These are phyloP conservation scores for Hymenoscyphus linearis DNA, from an alignment of 2,329 filamentous ascomycete genomes.

Conservation along the genomic window DNA sequence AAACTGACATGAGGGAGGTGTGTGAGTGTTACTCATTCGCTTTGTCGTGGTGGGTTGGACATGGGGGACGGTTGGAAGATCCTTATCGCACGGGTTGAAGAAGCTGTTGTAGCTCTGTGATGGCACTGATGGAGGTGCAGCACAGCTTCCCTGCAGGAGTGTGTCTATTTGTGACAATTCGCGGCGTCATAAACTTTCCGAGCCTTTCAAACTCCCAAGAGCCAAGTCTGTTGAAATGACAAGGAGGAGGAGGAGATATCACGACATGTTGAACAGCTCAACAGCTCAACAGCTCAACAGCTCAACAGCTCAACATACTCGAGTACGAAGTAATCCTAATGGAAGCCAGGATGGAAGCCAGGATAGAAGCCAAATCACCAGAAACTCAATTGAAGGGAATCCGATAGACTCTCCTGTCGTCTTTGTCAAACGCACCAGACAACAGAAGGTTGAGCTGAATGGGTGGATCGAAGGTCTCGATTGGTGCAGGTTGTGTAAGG, in stretches of 20 bases:
- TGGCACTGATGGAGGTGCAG: not conserved
- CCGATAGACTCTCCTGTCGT: not conserved
- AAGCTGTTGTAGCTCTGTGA: not conserved
- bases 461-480: slow-evolving; percentile 1
- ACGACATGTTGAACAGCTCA: not conserved
- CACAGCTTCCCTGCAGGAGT: not conserved
- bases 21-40: not conserved
- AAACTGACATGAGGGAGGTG: not conserved
- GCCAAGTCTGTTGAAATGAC: not conserved
- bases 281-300: too few relatives aligned
- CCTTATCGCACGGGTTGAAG: not conserved
- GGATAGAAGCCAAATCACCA: not conserved
- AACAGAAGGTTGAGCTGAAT: not conserved
- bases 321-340: too few relatives aligned
- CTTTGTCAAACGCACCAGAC: not conserved
- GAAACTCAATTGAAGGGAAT: not conserved
- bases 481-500: too few relatives aligned
- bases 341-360: too few relatives aligned
- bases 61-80: not conserved
- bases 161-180: not conserved
- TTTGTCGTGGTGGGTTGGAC: not conserved
- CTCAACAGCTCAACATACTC: too few relatives aligned
- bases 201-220: not conserved
- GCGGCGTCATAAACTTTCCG: not conserved
- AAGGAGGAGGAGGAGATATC: not conserved